These are phyloP conservation scores for Colletotrichum liaoningense DNA, from an alignment of 2,329 filamentous ascomycete genomes.

Conservation along the genomic window DNA sequence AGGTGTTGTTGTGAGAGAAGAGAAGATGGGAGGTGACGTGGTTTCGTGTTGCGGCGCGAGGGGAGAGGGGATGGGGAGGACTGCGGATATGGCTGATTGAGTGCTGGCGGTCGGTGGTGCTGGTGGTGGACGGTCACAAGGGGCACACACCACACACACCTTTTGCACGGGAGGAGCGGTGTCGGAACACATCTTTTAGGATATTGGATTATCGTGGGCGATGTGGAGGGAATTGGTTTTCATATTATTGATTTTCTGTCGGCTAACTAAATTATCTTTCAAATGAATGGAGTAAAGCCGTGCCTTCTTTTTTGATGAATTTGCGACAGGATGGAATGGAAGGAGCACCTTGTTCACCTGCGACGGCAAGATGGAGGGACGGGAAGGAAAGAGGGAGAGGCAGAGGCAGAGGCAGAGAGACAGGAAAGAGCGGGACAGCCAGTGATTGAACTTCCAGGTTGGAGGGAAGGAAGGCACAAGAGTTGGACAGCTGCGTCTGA, in stretches of 20 bases:
- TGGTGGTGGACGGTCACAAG: slow-evolving; percentile 9
- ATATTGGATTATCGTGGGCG: background rate
- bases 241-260: background rate
- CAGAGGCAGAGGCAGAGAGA: background rate
- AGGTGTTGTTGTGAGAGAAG: slow-evolving; percentile 9
- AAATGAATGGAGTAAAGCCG: background rate
- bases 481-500: background rate
- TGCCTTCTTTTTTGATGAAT: background rate
- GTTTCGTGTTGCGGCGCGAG: slow-evolving; percentile 4
- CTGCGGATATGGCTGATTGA: slow-evolving; percentile 16
- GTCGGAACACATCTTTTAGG: background rate
- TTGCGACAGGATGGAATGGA: background rate
- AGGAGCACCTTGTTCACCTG: background rate
- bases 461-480: background rate
- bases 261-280: background rate
- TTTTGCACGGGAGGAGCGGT: background rate
- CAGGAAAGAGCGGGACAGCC: background rate
- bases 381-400: background rate
- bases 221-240: background rate
- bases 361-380: background rate
- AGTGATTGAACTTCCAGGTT: background rate
- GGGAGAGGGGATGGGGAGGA: background rate
- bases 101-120: background rate
- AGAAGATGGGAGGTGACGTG: slow-evolving; percentile 18
- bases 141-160: background rate